Base-by-base conservation (phyloP, 2,329 filamentous ascomycete genomes). In the Penicillium sp. region DNA sequence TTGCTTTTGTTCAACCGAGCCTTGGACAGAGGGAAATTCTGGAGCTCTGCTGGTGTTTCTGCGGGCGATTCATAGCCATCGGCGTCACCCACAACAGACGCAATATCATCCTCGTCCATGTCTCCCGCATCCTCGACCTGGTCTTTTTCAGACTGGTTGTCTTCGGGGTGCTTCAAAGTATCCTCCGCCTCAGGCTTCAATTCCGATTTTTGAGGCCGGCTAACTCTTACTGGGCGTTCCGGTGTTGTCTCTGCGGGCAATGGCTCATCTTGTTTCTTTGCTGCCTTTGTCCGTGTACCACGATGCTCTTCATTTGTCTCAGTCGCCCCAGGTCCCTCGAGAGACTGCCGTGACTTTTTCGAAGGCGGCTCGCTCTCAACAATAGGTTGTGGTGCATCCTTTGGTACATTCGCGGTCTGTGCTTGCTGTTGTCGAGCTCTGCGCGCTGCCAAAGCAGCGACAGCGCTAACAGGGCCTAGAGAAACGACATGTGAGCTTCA, bases 391-490 rank as follows among this genome's bases (percentile, higher is more conserved):
- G 57, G 49, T 15, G 65, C 50, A 48, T 63, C 58, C 47, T 68
- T 66, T 31, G 62, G 47, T 23, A 61, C 40, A n/a, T 58, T 47
- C 29, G 58, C 60, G 41, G 46, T 60, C 53, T 69, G 70, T 46
- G 65, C 61, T 51, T 70, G 68, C 57, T 75, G 70, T 59, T 73
- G 71, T 50, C 72, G 69, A 64, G 73, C 73, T 71, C 69, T 76
- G 64, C 75, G 76, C 58, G 75, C 75, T 29, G 76, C 76, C 58
- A 78, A 63, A 52, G 75, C 75, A 34, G 76, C 76, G 60, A 78
- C 62, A 44, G 75, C 76, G 59, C 76, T 78, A 58, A 77, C 64
- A n/a, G 71, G 71, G 53, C 64, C 72, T 72, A 62, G 27, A 40
- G 62, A 48, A 46, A 33, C 33, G 23, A 51, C 34, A 34, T 47